Evolutionary conservation across 2,329 filamentous ascomycete genomes (phyloP), one percentile per base, ranked within the genome.

Genomic region (Aureobasidium sp.): DNA sequence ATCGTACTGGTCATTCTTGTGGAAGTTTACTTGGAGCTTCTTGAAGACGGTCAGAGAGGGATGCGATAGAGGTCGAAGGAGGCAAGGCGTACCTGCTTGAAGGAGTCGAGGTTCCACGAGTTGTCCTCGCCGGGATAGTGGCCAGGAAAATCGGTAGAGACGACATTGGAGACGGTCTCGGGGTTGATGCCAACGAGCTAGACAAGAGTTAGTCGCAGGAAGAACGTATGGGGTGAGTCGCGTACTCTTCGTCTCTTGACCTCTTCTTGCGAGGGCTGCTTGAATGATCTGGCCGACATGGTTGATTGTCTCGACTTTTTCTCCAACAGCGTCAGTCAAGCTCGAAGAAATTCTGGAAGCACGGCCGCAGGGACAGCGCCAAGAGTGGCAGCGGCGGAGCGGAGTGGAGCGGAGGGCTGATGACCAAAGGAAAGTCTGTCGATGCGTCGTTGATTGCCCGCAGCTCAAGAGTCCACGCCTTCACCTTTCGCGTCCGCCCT

Each of bases 91-190:
- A 83, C 83, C 59, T 82, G 71, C 66, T 79, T 82, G 77, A 96
- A 96, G 65, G 84, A 81, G 1, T 89, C 81, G 58, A 91, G 78
- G 64, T 88, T 82, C 87, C 91, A 97, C 56, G 84, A 81, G 71
- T 91, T 83, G 76, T 95, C 89, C 78, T 97, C 94, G 68, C 90
- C 90, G 3, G 90, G 88, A 79, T 87, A 94, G 75, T 96, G 91
- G 67, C 89, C 88, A 17, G 95, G 95, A 74, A 93, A 96, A 73
- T 97, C 93, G 70, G 87, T 96, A 51, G 91, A 94, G 65, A 87
- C 84, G 69, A 93, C 89, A 78, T 97, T 86, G 68, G 88, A 89
- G 71, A 99, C 89, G 25, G 90, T 97, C 77, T 99, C 94, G 68
- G 86, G 81, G 75, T 94, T 90, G 77, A 99, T 87, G 68, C 87